phyloP scores from a whole-genome alignment of 2,329 filamentous ascomycete species.

The Alternaria viburni region DNA sequence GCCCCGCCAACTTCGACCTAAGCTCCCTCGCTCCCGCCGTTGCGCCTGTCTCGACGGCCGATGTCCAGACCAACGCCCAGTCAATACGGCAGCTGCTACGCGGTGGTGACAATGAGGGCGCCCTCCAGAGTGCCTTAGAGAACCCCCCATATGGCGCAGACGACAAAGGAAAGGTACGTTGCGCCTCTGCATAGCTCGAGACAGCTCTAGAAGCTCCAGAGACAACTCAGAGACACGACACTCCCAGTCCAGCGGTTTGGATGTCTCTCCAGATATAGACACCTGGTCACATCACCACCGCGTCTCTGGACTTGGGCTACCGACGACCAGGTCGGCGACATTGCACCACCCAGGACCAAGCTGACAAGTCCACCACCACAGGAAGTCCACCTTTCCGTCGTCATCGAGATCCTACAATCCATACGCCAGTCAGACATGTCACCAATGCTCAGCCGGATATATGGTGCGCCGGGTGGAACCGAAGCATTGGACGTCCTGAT shows the following conservation, averaged over 20 bases:
- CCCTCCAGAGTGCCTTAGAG: conserved; percentile 82
- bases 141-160: conserved; percentile 74
- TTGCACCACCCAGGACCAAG: conserved; percentile 26
- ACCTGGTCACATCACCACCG: conserved; percentile 27
- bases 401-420: conserved; percentile 91
- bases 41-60: conserved; percentile 75
- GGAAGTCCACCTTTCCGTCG: conserved; percentile 85
- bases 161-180: conserved; percentile 59
- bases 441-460: conserved; percentile 81
- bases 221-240: neutral
- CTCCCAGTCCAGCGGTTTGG: conserved; percentile 12
- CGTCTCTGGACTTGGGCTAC: conserved; percentile 30
- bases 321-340: conserved; percentile 27
- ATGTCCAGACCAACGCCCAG: conserved; percentile 76
- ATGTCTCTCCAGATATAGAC: conserved; percentile 31
- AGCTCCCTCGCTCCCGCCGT: conserved; percentile 79
- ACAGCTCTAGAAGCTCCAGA: conserved; percentile 2
- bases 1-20: conserved; percentile 88
- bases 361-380: conserved; percentile 52
- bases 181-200: neutral
- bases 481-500: conserved; percentile 92
- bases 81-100: conserved; percentile 89
- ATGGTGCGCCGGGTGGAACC: conserved; percentile 76
- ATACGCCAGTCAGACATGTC: conserved; percentile 98
- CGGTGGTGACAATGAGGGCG: conserved; percentile 86